Conservation (phyloP, 345 rosid species). For the Pugionium cornutum region DNA sequence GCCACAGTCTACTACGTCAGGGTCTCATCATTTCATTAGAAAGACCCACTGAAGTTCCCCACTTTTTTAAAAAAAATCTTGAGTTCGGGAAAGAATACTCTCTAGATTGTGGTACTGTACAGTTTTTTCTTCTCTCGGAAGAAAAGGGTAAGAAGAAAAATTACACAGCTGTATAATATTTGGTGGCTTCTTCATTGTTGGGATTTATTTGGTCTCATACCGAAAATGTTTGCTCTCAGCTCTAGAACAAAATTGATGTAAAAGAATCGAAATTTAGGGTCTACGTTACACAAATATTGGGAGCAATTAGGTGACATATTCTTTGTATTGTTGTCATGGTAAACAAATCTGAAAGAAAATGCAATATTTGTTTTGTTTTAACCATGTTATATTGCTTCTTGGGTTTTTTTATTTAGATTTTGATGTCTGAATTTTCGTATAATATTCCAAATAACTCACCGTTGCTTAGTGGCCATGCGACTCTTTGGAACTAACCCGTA, state of each 20-base stretch:
- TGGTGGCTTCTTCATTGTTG: constrained; percentile 17
- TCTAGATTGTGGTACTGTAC: constrained; percentile 35
- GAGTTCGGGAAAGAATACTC: background rate
- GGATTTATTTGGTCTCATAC: constrained; percentile 15
- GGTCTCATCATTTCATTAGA: constrained; percentile 40
- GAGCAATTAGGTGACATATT: constrained; percentile 26
- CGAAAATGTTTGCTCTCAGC: constrained; percentile 12
- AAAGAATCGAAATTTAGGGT: constrained; percentile 22
- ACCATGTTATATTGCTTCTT: background rate
- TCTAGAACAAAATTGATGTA: constrained; percentile 22
- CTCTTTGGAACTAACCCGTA: too few relatives aligned
- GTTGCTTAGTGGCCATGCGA: too few relatives aligned
- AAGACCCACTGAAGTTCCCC: constrained; percentile 30
- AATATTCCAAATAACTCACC: too few relatives aligned
- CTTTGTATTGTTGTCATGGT: constrained; percentile 30
- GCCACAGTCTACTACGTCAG: constrained; percentile 28
- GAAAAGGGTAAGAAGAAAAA: constrained; percentile 17
- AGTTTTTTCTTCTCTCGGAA: constrained; percentile 25
- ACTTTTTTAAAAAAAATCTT: background rate
- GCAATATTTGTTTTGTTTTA: constrained; percentile 8
- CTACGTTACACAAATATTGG: constrained; percentile 15
- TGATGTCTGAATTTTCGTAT: background rate
- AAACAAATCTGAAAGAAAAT: constrained; percentile 27
- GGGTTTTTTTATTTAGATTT: background rate
- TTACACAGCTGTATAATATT: constrained; percentile 15